Conservation (phyloP, 306 rosid genomes). For the Aeschynomene evenia region DNA sequence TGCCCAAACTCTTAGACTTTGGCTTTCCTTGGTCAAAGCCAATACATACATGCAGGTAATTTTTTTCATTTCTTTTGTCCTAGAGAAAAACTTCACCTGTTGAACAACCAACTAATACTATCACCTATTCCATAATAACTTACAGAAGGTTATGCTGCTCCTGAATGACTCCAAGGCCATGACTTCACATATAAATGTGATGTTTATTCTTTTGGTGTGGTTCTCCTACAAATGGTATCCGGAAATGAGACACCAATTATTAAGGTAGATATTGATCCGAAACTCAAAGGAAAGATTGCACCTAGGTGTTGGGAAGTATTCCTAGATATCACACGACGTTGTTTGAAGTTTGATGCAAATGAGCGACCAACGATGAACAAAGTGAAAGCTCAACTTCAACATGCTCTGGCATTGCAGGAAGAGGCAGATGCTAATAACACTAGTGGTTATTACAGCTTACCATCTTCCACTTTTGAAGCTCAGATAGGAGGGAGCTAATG, state of each 20-base stretch:
- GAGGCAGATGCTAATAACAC: conserved; percentile 8
- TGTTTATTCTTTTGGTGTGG: background rate
- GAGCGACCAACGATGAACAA: conserved; percentile 40
- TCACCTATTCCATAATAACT: background rate
- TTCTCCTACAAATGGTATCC: background rate
- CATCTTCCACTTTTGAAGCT: background rate
- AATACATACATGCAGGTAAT: background rate
- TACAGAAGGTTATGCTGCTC: background rate
- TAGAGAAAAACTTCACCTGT: too few relatives aligned
- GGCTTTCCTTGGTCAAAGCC: background rate
- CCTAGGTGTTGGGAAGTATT: conserved; percentile 28
- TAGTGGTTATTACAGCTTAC: background rate
- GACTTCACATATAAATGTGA: background rate
- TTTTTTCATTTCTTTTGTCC: background rate
- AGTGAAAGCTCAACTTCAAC: conserved; percentile 37
- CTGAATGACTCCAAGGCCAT: background rate
- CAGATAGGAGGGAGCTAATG: background rate
- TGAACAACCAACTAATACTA: background rate
- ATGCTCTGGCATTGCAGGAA: conserved; percentile 31
- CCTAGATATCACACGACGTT: conserved; percentile 4
- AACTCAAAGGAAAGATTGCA: conserved; percentile 35
- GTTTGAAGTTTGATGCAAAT: conserved; percentile 9
- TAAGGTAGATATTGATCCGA: conserved; percentile 4
- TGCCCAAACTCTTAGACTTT: conserved; percentile 17
- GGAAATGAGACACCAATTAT: too few relatives aligned